Percentiles rank a stretch among this genome's conserved stretches.
phyloP scores from a whole-genome alignment of 495 filamentous ascomycete genomes.

The Aspergillus incahuasiensis region DNA sequence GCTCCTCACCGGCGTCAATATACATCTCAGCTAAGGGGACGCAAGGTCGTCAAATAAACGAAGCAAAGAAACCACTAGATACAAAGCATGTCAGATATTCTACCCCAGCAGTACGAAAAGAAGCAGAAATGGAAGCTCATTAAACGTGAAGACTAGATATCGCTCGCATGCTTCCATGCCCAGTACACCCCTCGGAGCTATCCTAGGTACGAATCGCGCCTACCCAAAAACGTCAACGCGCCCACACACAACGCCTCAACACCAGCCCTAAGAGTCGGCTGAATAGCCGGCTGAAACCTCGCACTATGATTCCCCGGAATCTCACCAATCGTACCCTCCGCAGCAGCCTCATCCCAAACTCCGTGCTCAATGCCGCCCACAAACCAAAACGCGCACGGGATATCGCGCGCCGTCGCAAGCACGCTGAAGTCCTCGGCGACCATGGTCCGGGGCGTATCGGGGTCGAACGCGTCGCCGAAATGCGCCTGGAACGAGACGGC shows the following conservation, averaged over 20 bases:
- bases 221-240: slow-evolving; percentile 46
- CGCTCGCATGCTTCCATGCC: too few relatives aligned
- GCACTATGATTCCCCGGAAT: slow-evolving; percentile 54
- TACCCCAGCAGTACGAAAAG: too few relatives aligned
- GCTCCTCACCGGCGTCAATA: too few relatives aligned
- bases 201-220: neutral
- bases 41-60: too few relatives aligned
- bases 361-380: slow-evolving; percentile 40
- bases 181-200: neutral
- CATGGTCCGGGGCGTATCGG: slow-evolving; percentile 30
- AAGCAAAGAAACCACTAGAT: too few relatives aligned
- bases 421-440: slow-evolving; percentile 46
- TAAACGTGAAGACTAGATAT: too few relatives aligned
- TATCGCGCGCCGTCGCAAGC: slow-evolving; percentile 31
- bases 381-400: slow-evolving; percentile 45
- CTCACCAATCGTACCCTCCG: slow-evolving; percentile 20
- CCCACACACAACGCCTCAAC: slow-evolving; percentile 54
- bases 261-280: slow-evolving; percentile 55
- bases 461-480: slow-evolving; percentile 40
- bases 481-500: slow-evolving; percentile 30
- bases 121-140: too few relatives aligned
- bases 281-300: slow-evolving; percentile 58
- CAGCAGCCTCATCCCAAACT: slow-evolving; percentile 39
- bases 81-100: too few relatives aligned
- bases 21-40: too few relatives aligned